Percentiles rank a stretch among this genome's conserved stretches.
Conservation (phyloP, 202 grass and related monocot species). For the Panicum hallii region DNA sequence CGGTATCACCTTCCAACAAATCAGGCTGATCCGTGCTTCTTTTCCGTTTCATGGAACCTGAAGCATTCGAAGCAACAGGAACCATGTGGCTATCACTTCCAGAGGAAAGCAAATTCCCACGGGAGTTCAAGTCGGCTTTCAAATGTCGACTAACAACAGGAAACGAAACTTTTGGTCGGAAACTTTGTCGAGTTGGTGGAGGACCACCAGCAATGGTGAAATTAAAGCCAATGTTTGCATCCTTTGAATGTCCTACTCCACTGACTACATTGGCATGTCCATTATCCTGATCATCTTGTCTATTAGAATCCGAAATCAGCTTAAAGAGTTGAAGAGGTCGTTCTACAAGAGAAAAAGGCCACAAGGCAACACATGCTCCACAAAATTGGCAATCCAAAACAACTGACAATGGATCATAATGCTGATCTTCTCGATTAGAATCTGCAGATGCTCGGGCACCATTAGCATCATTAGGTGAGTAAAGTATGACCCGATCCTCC, state of each 20-base stretch:
- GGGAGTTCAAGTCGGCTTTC: slow-evolving; percentile 62
- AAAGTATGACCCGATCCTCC: slow-evolving; percentile 58
- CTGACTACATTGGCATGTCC: slow-evolving; percentile 37
- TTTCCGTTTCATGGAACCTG: slow-evolving; percentile 71
- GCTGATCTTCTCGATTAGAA: slow-evolving; percentile 45
- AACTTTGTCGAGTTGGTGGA: slow-evolving; percentile 78
- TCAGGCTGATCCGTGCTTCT: slow-evolving; percentile 65
- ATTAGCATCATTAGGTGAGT: slow-evolving; percentile 58
- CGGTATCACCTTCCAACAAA: slow-evolving; percentile 30
- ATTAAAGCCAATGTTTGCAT: slow-evolving; percentile 71
- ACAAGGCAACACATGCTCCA: slow-evolving; percentile 92
- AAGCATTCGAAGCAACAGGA: slow-evolving; percentile 49
- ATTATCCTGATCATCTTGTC: slow-evolving; percentile 61
- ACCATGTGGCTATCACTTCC: slow-evolving; percentile 44
- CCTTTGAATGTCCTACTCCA: slow-evolving; percentile 53
- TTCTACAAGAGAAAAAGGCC: slow-evolving; percentile 73
- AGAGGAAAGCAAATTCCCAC: slow-evolving; percentile 40
- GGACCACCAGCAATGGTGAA: slow-evolving; percentile 92
- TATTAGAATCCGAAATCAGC: slow-evolving; percentile 59
- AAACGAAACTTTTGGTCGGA: slow-evolving; percentile 83
- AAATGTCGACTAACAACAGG: slow-evolving; percentile 89
- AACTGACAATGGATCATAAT: slow-evolving; percentile 81
- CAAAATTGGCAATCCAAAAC: slow-evolving; percentile 94
- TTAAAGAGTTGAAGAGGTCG: slow-evolving; percentile 85
- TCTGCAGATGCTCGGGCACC: slow-evolving; percentile 43